A percentile compares a stretch with the other conserved stretches of the same genome.
These are phyloP conservation scores for Phaeotremella skinneri DNA, from an alignment of 768 basidiomycete genomes.

Conservation along the genomic window DNA sequence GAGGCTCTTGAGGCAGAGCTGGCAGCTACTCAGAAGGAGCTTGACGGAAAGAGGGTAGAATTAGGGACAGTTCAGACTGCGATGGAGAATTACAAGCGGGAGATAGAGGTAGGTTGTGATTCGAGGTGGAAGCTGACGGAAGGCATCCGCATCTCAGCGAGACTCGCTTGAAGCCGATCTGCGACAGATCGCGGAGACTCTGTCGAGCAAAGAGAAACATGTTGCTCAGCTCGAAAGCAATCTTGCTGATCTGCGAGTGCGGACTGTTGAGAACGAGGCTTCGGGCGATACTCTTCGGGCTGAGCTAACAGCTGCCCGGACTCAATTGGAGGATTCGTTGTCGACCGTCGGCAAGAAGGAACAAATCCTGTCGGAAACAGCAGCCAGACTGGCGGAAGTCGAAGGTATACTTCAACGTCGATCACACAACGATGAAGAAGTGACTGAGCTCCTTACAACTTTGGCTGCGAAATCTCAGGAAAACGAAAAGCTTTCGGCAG, in stretches of 20 bases:
- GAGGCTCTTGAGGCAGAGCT: slow-evolving; percentile 2
- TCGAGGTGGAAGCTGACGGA: not conserved
- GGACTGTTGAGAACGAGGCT: not conserved
- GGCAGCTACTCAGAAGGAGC: not conserved
- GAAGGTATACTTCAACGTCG: not conserved
- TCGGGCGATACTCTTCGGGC: not conserved
- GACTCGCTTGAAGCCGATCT: not conserved
- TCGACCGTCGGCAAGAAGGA: slow-evolving; percentile 9
- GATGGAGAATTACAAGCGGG: not conserved
- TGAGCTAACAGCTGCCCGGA: not conserved
- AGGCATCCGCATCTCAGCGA: slow-evolving; percentile 1
- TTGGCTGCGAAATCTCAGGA: not conserved
- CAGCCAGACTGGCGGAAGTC: slow-evolving; percentile 1
- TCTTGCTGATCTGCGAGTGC: slow-evolving; percentile 5
- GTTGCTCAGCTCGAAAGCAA: not conserved
- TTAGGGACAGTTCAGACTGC: not conserved
- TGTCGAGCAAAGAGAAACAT: slow-evolving; percentile 2
- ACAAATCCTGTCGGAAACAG: not conserved
- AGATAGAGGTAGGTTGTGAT: slow-evolving; percentile 10
- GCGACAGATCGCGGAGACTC: not conserved
- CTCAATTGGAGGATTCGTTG: not conserved
- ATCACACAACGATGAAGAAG: slow-evolving; percentile 9
- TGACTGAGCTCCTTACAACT: not conserved
- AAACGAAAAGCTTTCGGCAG: not conserved
- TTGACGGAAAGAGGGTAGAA: slow-evolving; percentile 2